A percentile compares a stretch with the other conserved stretches of the same genome.
These are phyloP conservation scores for Iberis pinnata DNA, from an alignment of 345 rosid genomes.

Conservation along the genomic window DNA sequence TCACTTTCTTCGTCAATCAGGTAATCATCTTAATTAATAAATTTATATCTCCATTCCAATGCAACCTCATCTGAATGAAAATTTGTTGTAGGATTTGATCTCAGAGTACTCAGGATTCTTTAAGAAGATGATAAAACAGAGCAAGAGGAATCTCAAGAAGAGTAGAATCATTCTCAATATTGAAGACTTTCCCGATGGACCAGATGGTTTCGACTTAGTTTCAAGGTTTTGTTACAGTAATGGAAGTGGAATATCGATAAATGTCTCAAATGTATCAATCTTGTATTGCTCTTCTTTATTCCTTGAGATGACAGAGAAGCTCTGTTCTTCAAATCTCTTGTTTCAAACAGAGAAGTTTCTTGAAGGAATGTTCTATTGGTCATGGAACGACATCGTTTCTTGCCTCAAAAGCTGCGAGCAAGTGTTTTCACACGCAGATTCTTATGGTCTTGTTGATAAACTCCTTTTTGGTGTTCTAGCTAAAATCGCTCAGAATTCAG, in stretches of 20 bases:
- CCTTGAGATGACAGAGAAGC: slow-evolving; percentile 60
- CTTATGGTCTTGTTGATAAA: slow-evolving; percentile 46
- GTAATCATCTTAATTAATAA: slow-evolving; percentile 24
- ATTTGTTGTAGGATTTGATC: slow-evolving; percentile 40
- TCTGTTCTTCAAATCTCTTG: slow-evolving; percentile 45
- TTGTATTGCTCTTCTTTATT: slow-evolving; percentile 54
- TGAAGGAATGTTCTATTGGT: slow-evolving; percentile 54
- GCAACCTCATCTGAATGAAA: neutral
- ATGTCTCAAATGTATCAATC: slow-evolving; percentile 44
- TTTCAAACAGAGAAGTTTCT: slow-evolving; percentile 49
- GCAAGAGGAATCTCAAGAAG: slow-evolving; percentile 39
- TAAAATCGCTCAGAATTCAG: slow-evolving; percentile 56
- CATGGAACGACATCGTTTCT: slow-evolving; percentile 46
- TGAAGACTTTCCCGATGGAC: slow-evolving; percentile 56
- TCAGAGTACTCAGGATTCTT: slow-evolving; percentile 43
- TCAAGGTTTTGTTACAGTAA: slow-evolving; percentile 60
- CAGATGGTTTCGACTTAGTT: slow-evolving; percentile 58
- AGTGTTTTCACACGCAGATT: slow-evolving; percentile 46
- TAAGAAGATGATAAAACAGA: slow-evolving; percentile 49
- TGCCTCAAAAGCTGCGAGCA: slow-evolving; percentile 55
- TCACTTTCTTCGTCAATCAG: slow-evolving; percentile 49
- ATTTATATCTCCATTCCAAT: neutral
- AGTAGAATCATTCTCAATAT: slow-evolving; percentile 37
- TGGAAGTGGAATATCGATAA: slow-evolving; percentile 41
- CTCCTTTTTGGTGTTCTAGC: slow-evolving; percentile 45